A percentile compares a stretch with the other conserved stretches of the same genome.
Conservation (phyloP, 495 filamentous ascomycete species). For the Massariosphaeria phaeospora region DNA sequence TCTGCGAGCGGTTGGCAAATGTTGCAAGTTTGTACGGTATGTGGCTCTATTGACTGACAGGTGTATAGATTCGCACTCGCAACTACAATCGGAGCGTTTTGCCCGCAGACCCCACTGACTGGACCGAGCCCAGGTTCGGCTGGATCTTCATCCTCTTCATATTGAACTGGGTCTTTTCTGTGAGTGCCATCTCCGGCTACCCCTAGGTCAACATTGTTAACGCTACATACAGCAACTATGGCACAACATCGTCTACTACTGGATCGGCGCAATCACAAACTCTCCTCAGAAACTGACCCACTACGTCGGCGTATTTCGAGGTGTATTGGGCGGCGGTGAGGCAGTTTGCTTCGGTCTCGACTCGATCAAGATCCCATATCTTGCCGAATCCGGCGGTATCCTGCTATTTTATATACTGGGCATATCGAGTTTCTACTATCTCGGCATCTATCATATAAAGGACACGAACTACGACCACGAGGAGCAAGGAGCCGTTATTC, state of each 20-base stretch:
- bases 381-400: constrained; percentile 24
- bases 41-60: not conserved
- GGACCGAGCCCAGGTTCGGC: constrained; percentile 9
- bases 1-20: too few species aligned
- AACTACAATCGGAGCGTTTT: constrained; percentile 6
- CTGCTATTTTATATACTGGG: constrained; percentile 23
- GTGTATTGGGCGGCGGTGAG: constrained; percentile 29
- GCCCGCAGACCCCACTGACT: constrained; percentile 8
- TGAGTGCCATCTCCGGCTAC: not conserved
- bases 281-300: constrained; percentile 18
- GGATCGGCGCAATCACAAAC: constrained; percentile 17
- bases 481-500: constrained; percentile 23
- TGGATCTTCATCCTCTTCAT: constrained; percentile 22
- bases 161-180: constrained; percentile 13
- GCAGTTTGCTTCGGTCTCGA: constrained; percentile 30
- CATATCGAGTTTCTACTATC: constrained; percentile 19
- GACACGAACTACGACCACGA: constrained; percentile 23
- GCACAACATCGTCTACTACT: constrained; percentile 25
- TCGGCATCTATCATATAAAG: constrained; percentile 24
- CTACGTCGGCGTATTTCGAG: constrained; percentile 28
- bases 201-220: too few species aligned
- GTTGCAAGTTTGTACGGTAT: not conserved
- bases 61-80: constrained; percentile 7
- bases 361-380: constrained; percentile 21
- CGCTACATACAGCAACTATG: constrained; percentile 21